phyloP scores from a whole-genome alignment of 2,329 filamentous ascomycete genomes.

The Alternaria gaisen region DNA sequence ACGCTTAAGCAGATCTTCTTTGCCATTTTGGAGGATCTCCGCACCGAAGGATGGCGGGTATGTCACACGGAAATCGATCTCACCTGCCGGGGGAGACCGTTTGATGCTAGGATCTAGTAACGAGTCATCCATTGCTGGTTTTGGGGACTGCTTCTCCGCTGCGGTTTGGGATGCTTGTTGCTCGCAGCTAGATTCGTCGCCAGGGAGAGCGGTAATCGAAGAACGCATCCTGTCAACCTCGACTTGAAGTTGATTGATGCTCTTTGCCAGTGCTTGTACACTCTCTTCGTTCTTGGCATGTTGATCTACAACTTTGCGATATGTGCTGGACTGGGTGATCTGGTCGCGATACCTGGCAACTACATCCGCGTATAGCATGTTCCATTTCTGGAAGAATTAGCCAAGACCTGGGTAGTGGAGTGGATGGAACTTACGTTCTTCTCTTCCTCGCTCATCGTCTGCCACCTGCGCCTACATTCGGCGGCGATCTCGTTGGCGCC shows the following conservation, averaged over 20 bases:
- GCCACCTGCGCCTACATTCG: slow-evolving; percentile 53
- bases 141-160: slow-evolving; percentile 30
- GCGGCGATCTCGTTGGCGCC: slow-evolving; percentile 53
- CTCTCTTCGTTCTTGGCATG: slow-evolving; percentile 52
- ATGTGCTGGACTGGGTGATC: slow-evolving; percentile 47
- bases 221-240: slow-evolving; percentile 52
- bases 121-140: slow-evolving; percentile 39
- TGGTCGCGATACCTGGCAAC: slow-evolving; percentile 52
- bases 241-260: slow-evolving; percentile 52
- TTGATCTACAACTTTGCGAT: slow-evolving; percentile 49
- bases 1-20: slow-evolving; percentile 61
- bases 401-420: background rate
- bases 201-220: slow-evolving; percentile 38
- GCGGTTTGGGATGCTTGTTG: slow-evolving; percentile 20
- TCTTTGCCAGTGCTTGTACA: slow-evolving; percentile 51
- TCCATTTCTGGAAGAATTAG: slow-evolving; percentile 51
- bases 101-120: slow-evolving; percentile 48
- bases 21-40: slow-evolving; percentile 60
- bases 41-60: slow-evolving; percentile 59
- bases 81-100: slow-evolving; percentile 51
- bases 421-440: slow-evolving; percentile 40
- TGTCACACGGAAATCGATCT: slow-evolving; percentile 60
- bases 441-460: slow-evolving; percentile 51
- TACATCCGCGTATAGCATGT: slow-evolving; percentile 52
- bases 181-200: slow-evolving; percentile 27